A percentile compares a stretch with the other conserved stretches of the same genome.
phyloP scores from a whole-genome alignment of 495 filamentous ascomycete genomes.

The Staphylotrichum longicolle region DNA sequence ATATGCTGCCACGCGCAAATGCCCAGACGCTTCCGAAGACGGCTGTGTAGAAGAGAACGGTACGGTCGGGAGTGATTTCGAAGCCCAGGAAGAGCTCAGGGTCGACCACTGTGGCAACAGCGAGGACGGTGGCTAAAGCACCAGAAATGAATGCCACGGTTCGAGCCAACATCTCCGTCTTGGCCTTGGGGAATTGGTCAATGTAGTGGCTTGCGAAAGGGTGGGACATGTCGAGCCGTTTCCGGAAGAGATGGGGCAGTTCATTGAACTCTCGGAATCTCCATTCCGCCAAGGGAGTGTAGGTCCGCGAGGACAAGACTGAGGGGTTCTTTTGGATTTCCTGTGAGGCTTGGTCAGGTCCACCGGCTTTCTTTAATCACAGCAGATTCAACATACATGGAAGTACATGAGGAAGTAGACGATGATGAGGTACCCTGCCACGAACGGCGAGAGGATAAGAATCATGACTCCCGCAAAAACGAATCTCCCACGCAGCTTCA shows the following conservation, averaged over 20 bases:
- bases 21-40: slow-evolving; percentile 74
- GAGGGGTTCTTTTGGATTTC: slow-evolving; percentile 93
- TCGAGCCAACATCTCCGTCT: slow-evolving; percentile 74
- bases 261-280: slow-evolving; percentile 99
- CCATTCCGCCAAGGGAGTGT: slow-evolving; percentile 93
- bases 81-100: slow-evolving; percentile 88
- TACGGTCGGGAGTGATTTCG: slow-evolving; percentile 81
- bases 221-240: slow-evolving; percentile 88
- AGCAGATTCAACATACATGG: slow-evolving; percentile 53
- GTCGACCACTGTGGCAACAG: slow-evolving; percentile 75
- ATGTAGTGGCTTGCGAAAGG: slow-evolving; percentile 89
- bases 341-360: slow-evolving; percentile 36
- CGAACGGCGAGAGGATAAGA: slow-evolving; percentile 77
- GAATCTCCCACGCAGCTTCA: slow-evolving; percentile 70
- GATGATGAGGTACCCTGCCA: slow-evolving; percentile 76
- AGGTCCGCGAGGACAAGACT: slow-evolving; percentile 71
- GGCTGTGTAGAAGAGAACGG: slow-evolving; percentile 76
- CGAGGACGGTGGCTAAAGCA: slow-evolving; percentile 78
- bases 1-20: slow-evolving; percentile 71
- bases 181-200: slow-evolving; percentile 94
- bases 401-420: slow-evolving; percentile 92
- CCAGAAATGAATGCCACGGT: slow-evolving; percentile 87
- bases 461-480: slow-evolving; percentile 81
- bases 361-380: neutral
- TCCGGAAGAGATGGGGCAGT: slow-evolving; percentile 84